Percentiles rank a stretch among this genome's conserved stretches.
Conservation (phyloP, 2,329 filamentous ascomycete species). For the Aspergillus ibericus region DNA sequence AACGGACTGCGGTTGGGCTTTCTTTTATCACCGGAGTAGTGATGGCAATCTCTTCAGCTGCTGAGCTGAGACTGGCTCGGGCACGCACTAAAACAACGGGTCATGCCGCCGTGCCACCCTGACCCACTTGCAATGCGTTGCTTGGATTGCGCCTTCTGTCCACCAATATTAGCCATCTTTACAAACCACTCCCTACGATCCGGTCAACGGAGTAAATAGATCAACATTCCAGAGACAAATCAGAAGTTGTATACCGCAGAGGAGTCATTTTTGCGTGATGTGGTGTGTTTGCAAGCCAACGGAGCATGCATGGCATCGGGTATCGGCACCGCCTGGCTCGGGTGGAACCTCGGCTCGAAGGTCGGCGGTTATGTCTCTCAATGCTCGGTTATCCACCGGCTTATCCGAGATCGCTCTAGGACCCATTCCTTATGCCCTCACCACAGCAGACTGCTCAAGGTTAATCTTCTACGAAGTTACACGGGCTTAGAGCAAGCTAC, state of each 20-base stretch:
- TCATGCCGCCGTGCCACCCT: neutral
- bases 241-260: neutral
- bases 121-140: neutral
- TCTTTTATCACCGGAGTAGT: neutral
- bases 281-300: neutral
- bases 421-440: no score
- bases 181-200: no score
- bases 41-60: neutral
- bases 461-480: no score
- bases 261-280: no score
- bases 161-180: no score
- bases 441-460: no score
- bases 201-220: no score
- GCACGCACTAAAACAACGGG: neutral
- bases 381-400: neutral
- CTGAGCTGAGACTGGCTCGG: neutral
- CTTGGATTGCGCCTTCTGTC: no score
- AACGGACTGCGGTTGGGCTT: neutral
- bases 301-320: neutral
- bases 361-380: neutral
- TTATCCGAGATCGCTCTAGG: neutral
- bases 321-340: neutral
- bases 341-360: neutral
- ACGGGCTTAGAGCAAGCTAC: no score
- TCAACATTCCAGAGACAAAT: neutral